phyloP scores from a whole-genome alignment of 2,329 filamentous ascomycete genomes.

The Phaeosphaeriaceae sp. region DNA sequence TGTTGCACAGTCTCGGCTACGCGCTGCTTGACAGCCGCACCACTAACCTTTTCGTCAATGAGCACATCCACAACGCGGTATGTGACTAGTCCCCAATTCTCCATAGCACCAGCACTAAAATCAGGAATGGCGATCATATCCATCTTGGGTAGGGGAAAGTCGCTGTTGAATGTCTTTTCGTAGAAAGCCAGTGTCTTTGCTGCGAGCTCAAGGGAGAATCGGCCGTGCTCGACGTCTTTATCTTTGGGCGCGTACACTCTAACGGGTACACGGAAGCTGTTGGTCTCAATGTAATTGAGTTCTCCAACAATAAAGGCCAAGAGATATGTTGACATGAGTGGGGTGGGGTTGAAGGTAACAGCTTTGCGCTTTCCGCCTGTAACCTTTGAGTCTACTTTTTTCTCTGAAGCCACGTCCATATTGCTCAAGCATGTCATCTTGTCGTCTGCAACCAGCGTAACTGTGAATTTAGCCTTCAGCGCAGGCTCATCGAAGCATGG shows the following conservation, averaged over 20 bases:
- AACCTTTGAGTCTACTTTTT: conserved; percentile 70
- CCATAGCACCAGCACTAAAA: conserved; percentile 95
- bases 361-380: conserved; percentile 74
- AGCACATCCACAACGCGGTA: conserved; percentile 92
- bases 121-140: conserved; percentile 96
- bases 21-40: conserved; percentile 87
- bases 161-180: conserved; percentile 88
- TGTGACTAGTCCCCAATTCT: conserved; percentile 97
- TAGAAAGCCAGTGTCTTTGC: conserved; percentile 92
- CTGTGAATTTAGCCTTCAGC: conserved; percentile 89
- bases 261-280: conserved; percentile 87
- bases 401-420: conserved; percentile 89
- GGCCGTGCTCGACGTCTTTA: conserved; percentile 86
- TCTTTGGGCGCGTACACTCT: conserved; percentile 93
- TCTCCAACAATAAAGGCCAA: conserved; percentile 93
- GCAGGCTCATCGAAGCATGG: conserved; percentile 97
- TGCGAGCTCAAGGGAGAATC: conserved; percentile 87
- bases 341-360: conserved; percentile 90
- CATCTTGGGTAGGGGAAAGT: conserved; percentile 91
- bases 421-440: conserved; percentile 91
- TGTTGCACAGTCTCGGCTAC: conserved; percentile 97
- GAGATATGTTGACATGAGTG: conserved; percentile 95
- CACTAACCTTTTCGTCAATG: conserved; percentile 88
- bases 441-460: conserved; percentile 90
- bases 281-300: conserved; percentile 91